Conservation (phyloP, 768 basidiomycete species). For the Leccinum subtestaceum region DNA sequence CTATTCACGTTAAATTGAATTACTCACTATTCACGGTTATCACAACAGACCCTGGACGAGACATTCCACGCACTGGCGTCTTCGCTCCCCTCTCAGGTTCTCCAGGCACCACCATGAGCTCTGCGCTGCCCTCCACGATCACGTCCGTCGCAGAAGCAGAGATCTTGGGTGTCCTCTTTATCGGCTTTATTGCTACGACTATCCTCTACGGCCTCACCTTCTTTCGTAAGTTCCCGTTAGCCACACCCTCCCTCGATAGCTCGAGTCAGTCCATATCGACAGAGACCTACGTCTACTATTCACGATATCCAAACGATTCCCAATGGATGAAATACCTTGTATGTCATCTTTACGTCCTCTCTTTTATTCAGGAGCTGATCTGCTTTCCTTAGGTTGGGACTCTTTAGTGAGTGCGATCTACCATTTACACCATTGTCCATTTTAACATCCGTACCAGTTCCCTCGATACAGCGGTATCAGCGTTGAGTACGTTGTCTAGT, state of each 20-base stretch:
- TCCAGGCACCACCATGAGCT: slow-evolving; percentile 16
- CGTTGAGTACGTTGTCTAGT: slow-evolving; percentile 20
- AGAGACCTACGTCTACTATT: slow-evolving; percentile 32
- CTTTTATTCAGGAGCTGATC: neutral
- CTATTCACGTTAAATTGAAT: neutral
- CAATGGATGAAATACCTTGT: slow-evolving; percentile 23
- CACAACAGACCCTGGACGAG: neutral
- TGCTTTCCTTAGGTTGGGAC: slow-evolving; percentile 17
- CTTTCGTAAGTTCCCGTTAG: slow-evolving; percentile 24
- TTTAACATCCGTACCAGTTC: slow-evolving; percentile 7
- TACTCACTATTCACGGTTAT: slow-evolving; percentile 2
- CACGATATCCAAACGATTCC: slow-evolving; percentile 24
- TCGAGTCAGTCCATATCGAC: neutral
- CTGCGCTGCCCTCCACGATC: neutral
- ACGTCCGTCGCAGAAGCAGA: slow-evolving; percentile 23
- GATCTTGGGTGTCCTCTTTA: slow-evolving; percentile 26
- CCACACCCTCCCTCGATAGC: neutral
- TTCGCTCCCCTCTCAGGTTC: neutral
- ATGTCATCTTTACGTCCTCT: neutral
- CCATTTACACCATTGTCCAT: neutral
- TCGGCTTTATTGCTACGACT: slow-evolving; percentile 27
- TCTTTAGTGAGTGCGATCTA: slow-evolving; percentile 16
- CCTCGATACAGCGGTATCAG: slow-evolving; percentile 26
- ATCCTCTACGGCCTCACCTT: slow-evolving; percentile 34
- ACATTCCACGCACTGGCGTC: slow-evolving; percentile 1